Evolutionary conservation across 2,329 filamentous ascomycete species (phyloP), one percentile per base, ranked within the genome.

Genomic region (Didymella pomorum): DNA sequence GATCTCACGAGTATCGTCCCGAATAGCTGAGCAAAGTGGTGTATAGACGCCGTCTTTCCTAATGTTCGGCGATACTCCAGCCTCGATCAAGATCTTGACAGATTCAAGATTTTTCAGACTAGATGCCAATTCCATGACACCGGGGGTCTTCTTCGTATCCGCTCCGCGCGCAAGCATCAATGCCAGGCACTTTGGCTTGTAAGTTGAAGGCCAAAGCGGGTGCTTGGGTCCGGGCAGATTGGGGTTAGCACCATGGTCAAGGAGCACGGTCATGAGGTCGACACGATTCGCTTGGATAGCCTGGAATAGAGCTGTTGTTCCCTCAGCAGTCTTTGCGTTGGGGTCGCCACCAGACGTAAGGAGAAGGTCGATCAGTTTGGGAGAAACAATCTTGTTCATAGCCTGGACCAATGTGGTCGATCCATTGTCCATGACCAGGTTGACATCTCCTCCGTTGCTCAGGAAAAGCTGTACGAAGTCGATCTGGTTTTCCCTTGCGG

Each of bases 201-300:
- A 85, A 0, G 83, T 84, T 0, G 87, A 81, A 2, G 87, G 86
- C 88, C 88, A 88, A 23, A 91, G 80, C 75, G 87, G 84, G 76
- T 90, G 86, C 73, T 89, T 89, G 11, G 87, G 87, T 1, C 86
- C 87, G 1, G 88, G 88, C 6, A 90, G 78, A 70, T 91, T 91
- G 9, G 87, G 83, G 66, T 90, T 84, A 2, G 88, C 89, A 3
- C 84, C 83, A 53, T 87, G 82, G 50, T 89, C 81, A 2, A 87
- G 74, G 16, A 86, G 72, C 3, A 78, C 70, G 1, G 75, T 79
- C 58, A 88, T 83, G 1, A 89, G 78, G 57, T 89, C 86, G 47
- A 82, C 75, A 6, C 87, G 81, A 11, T 81, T 82, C 18, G 79
- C 78, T 47, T 81, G 80, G 51, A 90, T 86, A 4, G 87, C 86